Base-by-base conservation (phyloP, 1,284 basidiomycete genomes). In the Boletellus deceptivus region DNA sequence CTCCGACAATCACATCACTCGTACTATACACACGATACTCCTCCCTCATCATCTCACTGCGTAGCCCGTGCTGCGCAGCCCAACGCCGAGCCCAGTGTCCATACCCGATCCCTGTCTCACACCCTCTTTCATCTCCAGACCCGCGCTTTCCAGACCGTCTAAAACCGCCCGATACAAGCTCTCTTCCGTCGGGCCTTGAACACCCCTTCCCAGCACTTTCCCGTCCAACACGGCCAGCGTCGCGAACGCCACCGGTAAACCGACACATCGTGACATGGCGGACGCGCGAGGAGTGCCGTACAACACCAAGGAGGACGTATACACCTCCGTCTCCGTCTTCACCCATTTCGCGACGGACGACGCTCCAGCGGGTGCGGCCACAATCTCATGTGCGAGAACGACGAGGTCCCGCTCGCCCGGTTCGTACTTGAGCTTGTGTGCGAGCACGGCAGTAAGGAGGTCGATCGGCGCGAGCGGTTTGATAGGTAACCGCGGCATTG, bases 181-280 rank as follows among this genome's bases (percentile, higher is more conserved):
- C 50, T 76, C 73, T 58, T 82, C 79, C 22, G 72, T 72, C 1
- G 90, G 90, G 1, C 86, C 85, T 24, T 69, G 72, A 6, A 93
- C 91, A 10, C 89, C 90, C 31, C 83, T 68, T 1, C 54, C 20
- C 4, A 60, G 52, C 6, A 90, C 79, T 29, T 73, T 71, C 1
- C 89, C 89, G 65, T 93, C 88, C 20, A 89, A 70, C 3, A 95
- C 77, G 17, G 78, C 73, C 58, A 88, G 68, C 1, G 91, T 82
- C 1, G 91, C 91, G 62, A 93, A 80, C 3, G 86, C 92, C 16
- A 93, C 80, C 0, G 92, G 93, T 37, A 92, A 71, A 8, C 94
- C 94, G 13, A 98, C 94, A 2, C 90, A 91, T 42, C 85, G 79
- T 11, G 92, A 83, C 95, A 98, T 98, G 2, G 93, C 92, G 0